Evolutionary conservation across 2,329 filamentous ascomycete genomes (phyloP), one percentile per base, ranked within the genome.

Genomic region (Fusarium hostae): DNA sequence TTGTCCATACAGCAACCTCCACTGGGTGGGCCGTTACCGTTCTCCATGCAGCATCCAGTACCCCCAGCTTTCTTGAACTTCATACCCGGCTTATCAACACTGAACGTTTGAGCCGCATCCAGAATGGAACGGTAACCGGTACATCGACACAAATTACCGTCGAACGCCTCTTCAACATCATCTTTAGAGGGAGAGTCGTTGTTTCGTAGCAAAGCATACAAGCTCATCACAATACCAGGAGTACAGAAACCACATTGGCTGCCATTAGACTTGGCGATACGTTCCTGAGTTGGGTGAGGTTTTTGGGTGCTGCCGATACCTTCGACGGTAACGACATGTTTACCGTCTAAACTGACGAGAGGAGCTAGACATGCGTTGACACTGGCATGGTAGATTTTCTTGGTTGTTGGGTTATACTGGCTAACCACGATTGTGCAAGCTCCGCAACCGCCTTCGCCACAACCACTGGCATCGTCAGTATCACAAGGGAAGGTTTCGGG

Each of bases 301-400:
- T 87, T 89, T 80, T 96, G 92, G 32, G 93, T 91, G 79, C 92
- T 93, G 15, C 96, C 96, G 76, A 99, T 98, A 10, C 96, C 96
- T 82, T 99, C 96, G 43, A 99, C 91, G 6, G 96, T 99, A 79
- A 99, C 95, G 78, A 98, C 94, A 87, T 99, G 96, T 81, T 99
- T 99, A 47, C 96, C 96, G 80, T 98, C 96, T 45, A 98, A 89
- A 77, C 94, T 97, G 73, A 94, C 93, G 50, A 99, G 87, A 10
- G 96, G 96, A 15, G 96, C 95, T 57, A 99, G 86, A 80, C 96
- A 99, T 44, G 96, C 96, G 80, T 99, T 99, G 66, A 98, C 94
- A 59, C 94, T 97, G 63, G 96, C 96, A 85, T 99, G 95, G 79
- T 98, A 98, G 75, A 98, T 93, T 79, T 93, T 89, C 77, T 93